Conservation (phyloP, 176 grass and related monocot species). For the Aegilops bicornis region DNA sequence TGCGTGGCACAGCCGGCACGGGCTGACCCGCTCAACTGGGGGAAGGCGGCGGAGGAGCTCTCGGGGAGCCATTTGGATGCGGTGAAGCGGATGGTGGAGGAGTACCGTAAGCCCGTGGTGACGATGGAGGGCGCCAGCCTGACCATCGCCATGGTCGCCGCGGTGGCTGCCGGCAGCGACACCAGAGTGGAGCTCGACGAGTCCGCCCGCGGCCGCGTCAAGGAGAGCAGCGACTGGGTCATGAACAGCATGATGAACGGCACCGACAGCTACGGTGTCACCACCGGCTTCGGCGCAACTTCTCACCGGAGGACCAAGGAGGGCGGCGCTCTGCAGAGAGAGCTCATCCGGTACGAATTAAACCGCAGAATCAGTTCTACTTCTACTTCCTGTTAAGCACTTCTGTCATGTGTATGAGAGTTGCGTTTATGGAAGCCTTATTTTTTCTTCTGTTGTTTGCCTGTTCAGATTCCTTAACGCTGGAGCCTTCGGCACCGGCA, state of each 20-base stretch:
- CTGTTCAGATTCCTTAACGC: slow-evolving; percentile 21
- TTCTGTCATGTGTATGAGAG: background rate
- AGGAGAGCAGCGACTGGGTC: slow-evolving; percentile 46
- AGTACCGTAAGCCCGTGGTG: slow-evolving; percentile 52
- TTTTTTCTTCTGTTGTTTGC: background rate
- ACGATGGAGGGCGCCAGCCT: slow-evolving; percentile 69
- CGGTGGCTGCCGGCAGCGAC: slow-evolving; percentile 46
- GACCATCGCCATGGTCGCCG: slow-evolving; percentile 66
- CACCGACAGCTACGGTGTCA: background rate
- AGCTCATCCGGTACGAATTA: background rate
- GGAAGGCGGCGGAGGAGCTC: slow-evolving; percentile 40
- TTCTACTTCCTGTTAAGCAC: background rate
- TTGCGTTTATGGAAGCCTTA: background rate
- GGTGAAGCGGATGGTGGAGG: slow-evolving; percentile 70
- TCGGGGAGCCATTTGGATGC: slow-evolving; percentile 61
- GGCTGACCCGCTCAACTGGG: slow-evolving; percentile 69
- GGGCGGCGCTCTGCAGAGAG: background rate
- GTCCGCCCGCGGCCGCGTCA: slow-evolving; percentile 56
- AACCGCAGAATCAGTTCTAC: background rate
- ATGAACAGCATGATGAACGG: slow-evolving; percentile 7
- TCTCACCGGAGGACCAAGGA: background rate
- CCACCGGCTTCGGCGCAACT: background rate
- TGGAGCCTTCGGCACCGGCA: slow-evolving; percentile 65
- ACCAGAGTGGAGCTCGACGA: slow-evolving; percentile 66
- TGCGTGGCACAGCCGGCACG: slow-evolving; percentile 14